phyloP scores from a whole-genome alignment of 2,329 filamentous ascomycete genomes.

The Colletotrichum cuscutae region DNA sequence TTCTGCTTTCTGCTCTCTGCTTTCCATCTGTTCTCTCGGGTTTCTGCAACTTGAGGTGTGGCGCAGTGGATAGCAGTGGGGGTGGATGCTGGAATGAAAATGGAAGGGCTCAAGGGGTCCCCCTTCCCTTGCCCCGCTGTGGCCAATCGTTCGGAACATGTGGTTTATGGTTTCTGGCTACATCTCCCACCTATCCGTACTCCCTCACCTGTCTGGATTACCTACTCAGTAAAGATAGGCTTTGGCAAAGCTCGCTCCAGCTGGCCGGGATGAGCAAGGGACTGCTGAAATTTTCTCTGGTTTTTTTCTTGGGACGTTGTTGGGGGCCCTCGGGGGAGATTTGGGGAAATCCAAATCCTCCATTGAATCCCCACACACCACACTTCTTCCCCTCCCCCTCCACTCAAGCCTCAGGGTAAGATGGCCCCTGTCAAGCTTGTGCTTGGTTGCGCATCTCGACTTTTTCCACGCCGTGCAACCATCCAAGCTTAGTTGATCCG shows the following conservation, averaged over 20 bases:
- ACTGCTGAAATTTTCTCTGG: background rate
- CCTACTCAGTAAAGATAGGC: no score
- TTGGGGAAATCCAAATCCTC: background rate
- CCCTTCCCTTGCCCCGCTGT: conserved; percentile 23
- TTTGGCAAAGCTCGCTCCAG: background rate
- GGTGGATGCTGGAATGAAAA: background rate
- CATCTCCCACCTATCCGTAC: background rate
- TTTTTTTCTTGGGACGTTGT: background rate
- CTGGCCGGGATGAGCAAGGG: background rate
- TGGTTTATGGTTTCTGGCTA: conserved; percentile 4
- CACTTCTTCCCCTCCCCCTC: background rate
- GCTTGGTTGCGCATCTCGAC: background rate
- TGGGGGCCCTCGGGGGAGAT: conserved; percentile 15
- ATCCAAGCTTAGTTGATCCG: background rate
- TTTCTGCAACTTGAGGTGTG: conserved; percentile 15
- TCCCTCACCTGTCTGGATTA: no score
- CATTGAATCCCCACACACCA: conserved; percentile 7
- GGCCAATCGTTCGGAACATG: conserved; percentile 28
- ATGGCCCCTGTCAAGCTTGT: background rate
- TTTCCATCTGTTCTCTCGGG: no score
- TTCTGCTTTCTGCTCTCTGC: background rate
- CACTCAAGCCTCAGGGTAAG: background rate
- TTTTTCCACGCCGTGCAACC: background rate
- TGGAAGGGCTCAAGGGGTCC: background rate
- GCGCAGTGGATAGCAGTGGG: conserved; percentile 34